Conservation (phyloP, 1,284 basidiomycete genomes). For the Trametes hirsuta region DNA sequence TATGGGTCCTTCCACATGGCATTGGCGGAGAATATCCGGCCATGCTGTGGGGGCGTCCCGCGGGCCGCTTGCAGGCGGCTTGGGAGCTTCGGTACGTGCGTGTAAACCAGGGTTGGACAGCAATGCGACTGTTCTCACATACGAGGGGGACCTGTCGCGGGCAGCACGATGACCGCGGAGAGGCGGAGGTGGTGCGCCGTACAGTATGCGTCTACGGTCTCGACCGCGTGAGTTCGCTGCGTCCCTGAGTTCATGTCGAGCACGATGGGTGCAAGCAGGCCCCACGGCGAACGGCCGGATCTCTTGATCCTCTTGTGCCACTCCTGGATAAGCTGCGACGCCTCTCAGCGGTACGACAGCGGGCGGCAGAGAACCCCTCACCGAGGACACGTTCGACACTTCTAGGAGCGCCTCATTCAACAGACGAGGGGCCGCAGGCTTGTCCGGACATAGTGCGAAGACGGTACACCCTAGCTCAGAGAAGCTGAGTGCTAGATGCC, state of each 20-base stretch:
- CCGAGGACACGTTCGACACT: conserved; percentile 32
- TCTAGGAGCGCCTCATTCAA: conserved; percentile 10
- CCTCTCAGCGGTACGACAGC: conserved; percentile 1
- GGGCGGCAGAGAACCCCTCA: conserved; percentile 24
- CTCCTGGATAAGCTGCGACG: conserved; percentile 35
- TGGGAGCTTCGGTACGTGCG: conserved; percentile 5
- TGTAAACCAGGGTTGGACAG: conserved; percentile 18
- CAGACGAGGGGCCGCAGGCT: conserved; percentile 5
- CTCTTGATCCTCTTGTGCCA: conserved; percentile 40
- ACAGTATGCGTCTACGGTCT: conserved; percentile 39
- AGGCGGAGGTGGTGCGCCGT: conserved; percentile 33
- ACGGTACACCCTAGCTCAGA: conserved; percentile 40
- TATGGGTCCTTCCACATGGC: conserved; percentile 33
- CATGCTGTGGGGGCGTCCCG: conserved; percentile 24
- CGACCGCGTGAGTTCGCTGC: conserved; percentile 35
- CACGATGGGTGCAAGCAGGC: conserved; percentile 38
- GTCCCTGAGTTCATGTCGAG: conserved; percentile 33
- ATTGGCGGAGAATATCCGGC: conserved; percentile 27
- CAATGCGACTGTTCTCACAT: conserved; percentile 13
- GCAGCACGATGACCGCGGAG: conserved; percentile 34
- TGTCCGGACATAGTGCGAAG: conserved; percentile 35
- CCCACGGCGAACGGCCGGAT: conserved; percentile 34
- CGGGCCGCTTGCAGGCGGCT: conserved; percentile 8
- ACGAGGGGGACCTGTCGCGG: conserved; percentile 10
- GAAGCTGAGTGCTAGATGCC: conserved; percentile 34